phyloP scores from a whole-genome alignment of 2,329 filamentous ascomycete genomes.

The Pyrenochaeta sp. region DNA sequence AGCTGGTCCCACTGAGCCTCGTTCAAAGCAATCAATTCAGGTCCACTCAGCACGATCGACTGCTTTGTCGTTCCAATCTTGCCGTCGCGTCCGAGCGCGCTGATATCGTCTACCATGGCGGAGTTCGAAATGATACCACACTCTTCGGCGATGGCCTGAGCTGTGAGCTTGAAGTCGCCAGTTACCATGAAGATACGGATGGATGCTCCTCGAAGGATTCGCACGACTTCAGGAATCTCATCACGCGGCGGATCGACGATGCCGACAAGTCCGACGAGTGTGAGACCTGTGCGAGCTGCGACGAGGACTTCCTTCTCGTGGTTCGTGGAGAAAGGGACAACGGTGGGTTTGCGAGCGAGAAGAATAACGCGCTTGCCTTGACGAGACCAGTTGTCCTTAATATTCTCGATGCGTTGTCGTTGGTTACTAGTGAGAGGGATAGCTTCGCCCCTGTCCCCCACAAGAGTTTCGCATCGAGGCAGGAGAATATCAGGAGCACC shows the following conservation, averaged over 20 bases:
- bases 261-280: slow-evolving; percentile 64
- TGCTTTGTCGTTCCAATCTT: slow-evolving; percentile 30
- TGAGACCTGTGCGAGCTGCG: slow-evolving; percentile 58
- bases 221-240: slow-evolving; percentile 66
- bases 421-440: slow-evolving; percentile 56
- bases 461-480: slow-evolving; percentile 65
- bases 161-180: slow-evolving; percentile 78
- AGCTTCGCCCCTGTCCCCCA: slow-evolving; percentile 63
- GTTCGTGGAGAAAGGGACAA: slow-evolving; percentile 51
- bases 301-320: slow-evolving; percentile 66
- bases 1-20: slow-evolving; percentile 74
- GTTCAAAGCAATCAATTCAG: slow-evolving; percentile 68
- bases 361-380: slow-evolving; percentile 73
- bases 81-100: slow-evolving; percentile 55
- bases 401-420: slow-evolving; percentile 59
- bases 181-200: slow-evolving; percentile 85
- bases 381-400: slow-evolving; percentile 73
- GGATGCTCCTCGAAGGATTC: slow-evolving; percentile 71
- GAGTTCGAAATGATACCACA: slow-evolving; percentile 72
- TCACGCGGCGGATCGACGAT: slow-evolving; percentile 67
- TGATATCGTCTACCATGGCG: slow-evolving; percentile 60
- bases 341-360: slow-evolving; percentile 67
- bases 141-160: slow-evolving; percentile 73
- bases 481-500: slow-evolving; percentile 79
- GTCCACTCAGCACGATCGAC: slow-evolving; percentile 44